Conservation (phyloP, 441 rosid species). For the Geranium incanum region DNA sequence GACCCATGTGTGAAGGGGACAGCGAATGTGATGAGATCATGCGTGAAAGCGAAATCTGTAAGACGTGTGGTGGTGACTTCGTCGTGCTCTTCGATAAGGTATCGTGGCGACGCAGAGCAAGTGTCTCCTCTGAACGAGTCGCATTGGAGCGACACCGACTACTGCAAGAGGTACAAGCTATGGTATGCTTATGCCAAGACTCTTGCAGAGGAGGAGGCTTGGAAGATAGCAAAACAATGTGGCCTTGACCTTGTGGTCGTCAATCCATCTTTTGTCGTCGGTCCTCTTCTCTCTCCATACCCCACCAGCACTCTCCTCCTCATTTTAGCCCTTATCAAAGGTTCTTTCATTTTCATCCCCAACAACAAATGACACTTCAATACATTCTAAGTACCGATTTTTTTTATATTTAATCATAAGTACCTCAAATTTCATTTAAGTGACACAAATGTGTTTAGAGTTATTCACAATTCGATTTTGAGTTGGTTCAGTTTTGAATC, state of each 20-base stretch:
- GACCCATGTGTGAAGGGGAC: constrained; percentile 75
- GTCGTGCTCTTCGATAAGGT: constrained; percentile 59
- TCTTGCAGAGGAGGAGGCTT: constrained; percentile 62
- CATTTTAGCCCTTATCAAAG: constrained; percentile 45
- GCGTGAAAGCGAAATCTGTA: constrained; percentile 39
- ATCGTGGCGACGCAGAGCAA: constrained; percentile 38
- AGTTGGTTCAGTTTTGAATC: too few relatives aligned
- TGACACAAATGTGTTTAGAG: too few relatives aligned
- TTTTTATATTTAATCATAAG: too few relatives aligned
- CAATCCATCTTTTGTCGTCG: constrained; percentile 60
- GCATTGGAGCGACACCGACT: constrained; percentile 63
- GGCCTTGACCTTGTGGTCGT: constrained; percentile 62
- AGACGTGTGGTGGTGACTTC: constrained; percentile 75
- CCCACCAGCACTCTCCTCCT: constrained; percentile 56
- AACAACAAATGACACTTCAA: too few relatives aligned
- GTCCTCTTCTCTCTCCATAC: constrained; percentile 63
- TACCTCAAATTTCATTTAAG: too few relatives aligned
- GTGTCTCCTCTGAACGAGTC: constrained; percentile 61
- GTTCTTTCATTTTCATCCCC: constrained; percentile 19
- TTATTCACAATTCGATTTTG: too few relatives aligned
- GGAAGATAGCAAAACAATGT: constrained; percentile 50
- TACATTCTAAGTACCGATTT: too few relatives aligned
- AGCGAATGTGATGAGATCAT: constrained; percentile 56
- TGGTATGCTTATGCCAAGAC: constrained; percentile 75
- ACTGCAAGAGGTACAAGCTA: constrained; percentile 59